phyloP scores from a whole-genome alignment of 768 basidiomycete species.

The Candolleomyces aberdarensis region DNA sequence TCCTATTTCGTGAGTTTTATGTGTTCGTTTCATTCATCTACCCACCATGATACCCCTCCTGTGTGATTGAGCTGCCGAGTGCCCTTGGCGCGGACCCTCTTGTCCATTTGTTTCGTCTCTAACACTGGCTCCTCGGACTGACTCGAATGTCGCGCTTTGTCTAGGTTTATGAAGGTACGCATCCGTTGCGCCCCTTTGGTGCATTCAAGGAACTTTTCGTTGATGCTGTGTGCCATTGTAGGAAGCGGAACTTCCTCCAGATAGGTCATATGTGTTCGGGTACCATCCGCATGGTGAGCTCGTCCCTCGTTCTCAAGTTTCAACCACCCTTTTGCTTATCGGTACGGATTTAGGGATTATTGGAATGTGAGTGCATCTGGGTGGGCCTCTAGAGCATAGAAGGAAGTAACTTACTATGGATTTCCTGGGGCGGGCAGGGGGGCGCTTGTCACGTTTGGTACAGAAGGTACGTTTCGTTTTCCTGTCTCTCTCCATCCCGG shows the following conservation, averaged over 20 bases:
- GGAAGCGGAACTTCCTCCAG: slow-evolving; percentile 89
- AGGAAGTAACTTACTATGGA: too few species aligned
- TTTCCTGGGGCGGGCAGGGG: slow-evolving; percentile 51
- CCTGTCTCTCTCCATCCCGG: neutral
- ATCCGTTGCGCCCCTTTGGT: slow-evolving; percentile 8
- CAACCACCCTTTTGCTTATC: slow-evolving; percentile 6
- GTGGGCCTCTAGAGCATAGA: too few species aligned
- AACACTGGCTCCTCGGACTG: neutral
- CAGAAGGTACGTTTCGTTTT: slow-evolving; percentile 58
- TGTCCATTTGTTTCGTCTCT: too few species aligned
- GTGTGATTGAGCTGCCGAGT: too few species aligned
- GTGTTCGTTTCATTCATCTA: too few species aligned
- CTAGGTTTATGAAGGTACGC: slow-evolving; percentile 52
- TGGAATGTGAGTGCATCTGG: slow-evolving; percentile 70
- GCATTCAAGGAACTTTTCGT: neutral
- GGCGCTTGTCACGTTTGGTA: slow-evolving; percentile 92
- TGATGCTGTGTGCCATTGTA: slow-evolving; percentile 25
- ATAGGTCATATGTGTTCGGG: slow-evolving; percentile 94
- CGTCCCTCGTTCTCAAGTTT: neutral
- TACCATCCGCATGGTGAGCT: slow-evolving; percentile 89
- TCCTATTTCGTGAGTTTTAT: slow-evolving; percentile 77
- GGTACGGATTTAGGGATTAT: slow-evolving; percentile 69
- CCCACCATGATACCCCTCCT: too few species aligned
- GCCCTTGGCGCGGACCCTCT: too few species aligned
- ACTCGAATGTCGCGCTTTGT: too few species aligned